A percentile compares a stretch with the other conserved stretches of the same genome.
Conservation (phyloP, 1,284 basidiomycete genomes). For the Ustilago xerochloae region DNA sequence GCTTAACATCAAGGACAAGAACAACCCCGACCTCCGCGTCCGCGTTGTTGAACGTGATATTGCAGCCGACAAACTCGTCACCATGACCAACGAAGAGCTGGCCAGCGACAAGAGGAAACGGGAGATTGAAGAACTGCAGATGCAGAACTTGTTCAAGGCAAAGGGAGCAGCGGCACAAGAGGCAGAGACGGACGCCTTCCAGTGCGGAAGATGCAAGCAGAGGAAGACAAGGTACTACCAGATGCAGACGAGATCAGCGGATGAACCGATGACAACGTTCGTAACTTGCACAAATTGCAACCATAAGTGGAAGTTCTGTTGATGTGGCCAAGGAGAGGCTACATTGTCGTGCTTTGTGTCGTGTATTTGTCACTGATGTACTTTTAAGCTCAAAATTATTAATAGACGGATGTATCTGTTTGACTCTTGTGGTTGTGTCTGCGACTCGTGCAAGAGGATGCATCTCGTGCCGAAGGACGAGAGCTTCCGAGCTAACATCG, state of each 20-base stretch:
- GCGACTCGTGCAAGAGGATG: no score
- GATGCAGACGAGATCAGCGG: conserved; percentile 66
- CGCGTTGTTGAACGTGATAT: conserved; percentile 86
- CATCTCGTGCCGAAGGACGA: no score
- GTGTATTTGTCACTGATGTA: conserved; percentile 2
- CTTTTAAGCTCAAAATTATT: conserved; percentile 9
- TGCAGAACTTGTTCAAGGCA: conserved; percentile 85
- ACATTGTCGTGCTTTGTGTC: no score
- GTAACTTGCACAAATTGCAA: conserved; percentile 65
- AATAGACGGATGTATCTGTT: background rate
- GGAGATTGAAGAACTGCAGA: conserved; percentile 76
- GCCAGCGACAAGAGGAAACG: conserved; percentile 89
- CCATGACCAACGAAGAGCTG: conserved; percentile 91
- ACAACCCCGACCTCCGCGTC: conserved; percentile 86
- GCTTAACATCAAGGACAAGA: conserved; percentile 93
- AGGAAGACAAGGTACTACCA: conserved; percentile 66
- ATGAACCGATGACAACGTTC: conserved; percentile 67
- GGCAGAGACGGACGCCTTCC: conserved; percentile 98
- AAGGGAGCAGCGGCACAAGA: conserved; percentile 83
- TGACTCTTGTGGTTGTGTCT: no score
- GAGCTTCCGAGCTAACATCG: no score
- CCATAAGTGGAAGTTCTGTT: conserved; percentile 67
- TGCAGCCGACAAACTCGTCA: conserved; percentile 77
- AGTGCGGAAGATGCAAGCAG: conserved; percentile 83
- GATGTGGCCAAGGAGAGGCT: background rate